phyloP scores from a whole-genome alignment of 371 early-diverging fungal genomes.

The Mucor irregularis region DNA sequence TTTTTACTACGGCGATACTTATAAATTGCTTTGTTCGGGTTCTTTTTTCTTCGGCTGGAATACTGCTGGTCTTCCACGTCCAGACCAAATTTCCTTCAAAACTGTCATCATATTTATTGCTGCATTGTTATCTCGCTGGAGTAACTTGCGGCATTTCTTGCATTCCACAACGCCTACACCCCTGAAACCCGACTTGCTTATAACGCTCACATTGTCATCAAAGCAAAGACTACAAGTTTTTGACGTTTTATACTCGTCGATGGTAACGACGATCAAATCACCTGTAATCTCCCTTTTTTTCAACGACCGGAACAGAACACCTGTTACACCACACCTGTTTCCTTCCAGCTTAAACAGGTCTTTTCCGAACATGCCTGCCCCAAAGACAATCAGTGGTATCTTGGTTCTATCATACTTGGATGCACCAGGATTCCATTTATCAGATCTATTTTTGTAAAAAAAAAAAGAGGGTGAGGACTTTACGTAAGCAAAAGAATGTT shows the following conservation, averaged over 20 bases:
- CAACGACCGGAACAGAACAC: background rate
- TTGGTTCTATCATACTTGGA: no score
- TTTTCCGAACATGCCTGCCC: background rate
- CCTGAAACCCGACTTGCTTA: no score
- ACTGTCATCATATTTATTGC: background rate
- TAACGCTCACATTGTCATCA: no score
- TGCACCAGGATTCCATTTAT: no score
- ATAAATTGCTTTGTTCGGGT: background rate
- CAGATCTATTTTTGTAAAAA: no score
- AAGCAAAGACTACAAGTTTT: background rate
- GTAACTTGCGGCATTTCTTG: background rate
- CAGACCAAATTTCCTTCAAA: no score
- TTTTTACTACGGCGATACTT: background rate
- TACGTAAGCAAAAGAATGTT: no score
- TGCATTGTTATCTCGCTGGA: background rate
- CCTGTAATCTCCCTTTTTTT: background rate
- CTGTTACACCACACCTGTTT: background rate
- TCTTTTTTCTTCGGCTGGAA: background rate
- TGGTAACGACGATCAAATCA: background rate
- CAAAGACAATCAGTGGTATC: background rate
- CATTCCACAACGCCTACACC: background rate
- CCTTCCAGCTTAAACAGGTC: background rate
- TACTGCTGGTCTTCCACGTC: no score
- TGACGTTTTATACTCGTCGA: background rate
- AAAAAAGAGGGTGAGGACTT: no score